Conservation (phyloP, 2,329 filamentous ascomycete genomes). For the Hymenoscyphus fructigenus region DNA sequence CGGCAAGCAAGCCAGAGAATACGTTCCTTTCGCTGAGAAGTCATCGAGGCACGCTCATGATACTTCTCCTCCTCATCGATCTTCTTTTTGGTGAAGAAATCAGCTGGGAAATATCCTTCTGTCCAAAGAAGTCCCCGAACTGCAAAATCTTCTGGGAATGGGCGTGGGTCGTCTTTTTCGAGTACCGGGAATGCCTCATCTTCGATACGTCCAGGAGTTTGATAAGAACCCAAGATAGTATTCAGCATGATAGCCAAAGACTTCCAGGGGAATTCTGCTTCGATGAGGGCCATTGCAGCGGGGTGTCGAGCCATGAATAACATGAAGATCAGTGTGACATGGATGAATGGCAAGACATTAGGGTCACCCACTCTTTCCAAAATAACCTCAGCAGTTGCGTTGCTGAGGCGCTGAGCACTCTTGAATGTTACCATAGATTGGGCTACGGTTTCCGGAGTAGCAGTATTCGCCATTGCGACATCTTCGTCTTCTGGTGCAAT, state of each 20-base stretch:
- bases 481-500: conserved; percentile 20
- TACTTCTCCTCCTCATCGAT: conserved; percentile 33
- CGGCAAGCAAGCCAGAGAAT: conserved; percentile 29
- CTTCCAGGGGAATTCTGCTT: conserved; percentile 30
- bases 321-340: conserved; percentile 33
- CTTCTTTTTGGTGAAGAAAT: conserved; percentile 32
- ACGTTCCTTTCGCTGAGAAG: conserved; percentile 27
- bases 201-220: conserved; percentile 20
- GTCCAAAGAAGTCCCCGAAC: conserved; percentile 32
- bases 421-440: conserved; percentile 19
- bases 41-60: conserved; percentile 31
- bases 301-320: conserved; percentile 24
- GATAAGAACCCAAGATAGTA: conserved; percentile 22
- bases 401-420: conserved; percentile 26
- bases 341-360: conserved; percentile 34
- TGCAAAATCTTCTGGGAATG: conserved; percentile 34
- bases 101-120: conserved; percentile 28
- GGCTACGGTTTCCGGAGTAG: neutral
- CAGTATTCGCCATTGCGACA: conserved; percentile 15
- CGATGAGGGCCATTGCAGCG: conserved; percentile 23
- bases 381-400: conserved; percentile 26
- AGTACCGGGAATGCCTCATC: conserved; percentile 24
- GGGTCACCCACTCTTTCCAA: conserved; percentile 30
- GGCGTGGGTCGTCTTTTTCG: conserved; percentile 28
- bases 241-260: conserved; percentile 28